phyloP scores from a whole-genome alignment of 2,329 filamentous ascomycete genomes.

The Tolypocladium pustulatum region DNA sequence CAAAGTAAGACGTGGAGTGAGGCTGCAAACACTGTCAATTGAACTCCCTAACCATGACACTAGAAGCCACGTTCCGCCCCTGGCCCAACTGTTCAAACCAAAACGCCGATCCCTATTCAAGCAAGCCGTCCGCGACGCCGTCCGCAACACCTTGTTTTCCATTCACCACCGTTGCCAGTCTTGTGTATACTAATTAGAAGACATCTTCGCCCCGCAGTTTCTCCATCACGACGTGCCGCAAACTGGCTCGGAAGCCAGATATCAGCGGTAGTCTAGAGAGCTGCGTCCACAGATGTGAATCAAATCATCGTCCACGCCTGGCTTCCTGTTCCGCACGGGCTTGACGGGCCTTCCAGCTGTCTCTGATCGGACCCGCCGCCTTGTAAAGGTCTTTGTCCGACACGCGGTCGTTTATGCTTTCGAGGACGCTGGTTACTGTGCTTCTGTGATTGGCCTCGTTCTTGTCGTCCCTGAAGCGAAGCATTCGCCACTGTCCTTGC shows the following conservation, averaged over 20 bases:
- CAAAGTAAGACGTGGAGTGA: no score
- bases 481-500: constrained; percentile 68
- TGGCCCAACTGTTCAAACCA: not conserved
- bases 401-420: constrained; percentile 81
- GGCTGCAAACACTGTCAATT: not conserved
- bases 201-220: not conserved
- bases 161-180: not conserved
- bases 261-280: not conserved
- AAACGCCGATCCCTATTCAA: not conserved
- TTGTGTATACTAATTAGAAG: not conserved
- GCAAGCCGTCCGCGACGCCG: not conserved
- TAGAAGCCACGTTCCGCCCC: not conserved
- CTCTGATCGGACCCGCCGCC: constrained; percentile 60
- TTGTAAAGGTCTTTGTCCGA: constrained; percentile 69
- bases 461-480: constrained; percentile 90
- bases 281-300: not conserved
- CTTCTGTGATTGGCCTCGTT: constrained; percentile 78
- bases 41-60: not conserved
- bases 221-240: not conserved
- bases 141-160: not conserved
- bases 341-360: constrained; percentile 64
- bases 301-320: constrained; percentile 6
- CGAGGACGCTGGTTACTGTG: constrained; percentile 76
- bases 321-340: constrained; percentile 18
- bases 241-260: not conserved